A percentile compares a stretch with the other conserved stretches of the same genome.
These are phyloP conservation scores for Ogataea dorogensis DNA, from an alignment of 805 yeast species.

Conservation along the genomic window DNA sequence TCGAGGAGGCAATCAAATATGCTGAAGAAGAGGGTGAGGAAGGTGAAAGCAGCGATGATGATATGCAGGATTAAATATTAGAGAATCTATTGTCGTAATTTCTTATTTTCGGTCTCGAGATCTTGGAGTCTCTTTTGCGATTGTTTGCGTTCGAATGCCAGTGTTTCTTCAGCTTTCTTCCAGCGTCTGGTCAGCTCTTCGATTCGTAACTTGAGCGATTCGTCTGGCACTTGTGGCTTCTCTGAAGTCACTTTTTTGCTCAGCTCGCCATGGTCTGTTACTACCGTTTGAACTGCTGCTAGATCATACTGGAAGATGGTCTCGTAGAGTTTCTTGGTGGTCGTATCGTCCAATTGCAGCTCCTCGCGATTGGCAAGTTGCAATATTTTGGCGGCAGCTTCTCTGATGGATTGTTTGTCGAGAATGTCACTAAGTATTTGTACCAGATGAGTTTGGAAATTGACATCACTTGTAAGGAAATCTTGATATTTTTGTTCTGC, in stretches of 20 bases:
- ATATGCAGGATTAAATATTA: slow-evolving; percentile 33
- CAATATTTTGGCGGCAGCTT: slow-evolving; percentile 52
- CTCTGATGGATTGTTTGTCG: slow-evolving; percentile 57
- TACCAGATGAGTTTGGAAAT: slow-evolving; percentile 50
- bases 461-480: slow-evolving; percentile 36
- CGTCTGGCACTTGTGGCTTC: slow-evolving; percentile 2
- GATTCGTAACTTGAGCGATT: slow-evolving; percentile 42
- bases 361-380: slow-evolving; percentile 36
- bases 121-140: slow-evolving; percentile 50
- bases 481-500: slow-evolving; percentile 12
- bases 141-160: slow-evolving; percentile 59
- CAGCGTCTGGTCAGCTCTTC: slow-evolving; percentile 63
- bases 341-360: slow-evolving; percentile 23
- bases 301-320: slow-evolving; percentile 45
- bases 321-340: slow-evolving; percentile 36
- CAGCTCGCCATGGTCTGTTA: slow-evolving; percentile 48
- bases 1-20: slow-evolving; percentile 76
- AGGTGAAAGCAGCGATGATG: slow-evolving; percentile 39
- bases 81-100: slow-evolving; percentile 10
- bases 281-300: slow-evolving; percentile 59
- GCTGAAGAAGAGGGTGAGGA: slow-evolving; percentile 82
- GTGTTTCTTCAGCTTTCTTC: slow-evolving; percentile 69
- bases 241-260: slow-evolving; percentile 9
- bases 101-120: slow-evolving; percentile 53
- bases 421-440: slow-evolving; percentile 51